Base-by-base conservation (phyloP, 305 asterid species). In the Vinca major region DNA sequence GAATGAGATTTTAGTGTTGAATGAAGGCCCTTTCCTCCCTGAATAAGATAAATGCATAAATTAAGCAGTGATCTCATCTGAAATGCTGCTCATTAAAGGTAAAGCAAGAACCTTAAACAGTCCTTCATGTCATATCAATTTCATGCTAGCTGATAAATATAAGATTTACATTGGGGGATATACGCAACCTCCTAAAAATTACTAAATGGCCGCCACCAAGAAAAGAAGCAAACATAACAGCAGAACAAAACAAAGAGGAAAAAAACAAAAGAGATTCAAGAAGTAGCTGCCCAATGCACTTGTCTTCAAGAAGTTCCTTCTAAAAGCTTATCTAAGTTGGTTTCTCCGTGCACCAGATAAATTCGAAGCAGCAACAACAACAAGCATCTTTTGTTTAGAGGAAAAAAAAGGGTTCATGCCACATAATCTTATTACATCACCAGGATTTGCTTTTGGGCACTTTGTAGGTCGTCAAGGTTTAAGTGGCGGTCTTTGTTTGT, bases 11-110 rank as follows among this genome's bases (percentile, higher is more conserved):
- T 85, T 63, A 93, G 89, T 63, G 96, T 91, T 62, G 86, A 64
- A 66, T 86, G 85, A 77, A 93, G 83, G 74, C 97, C 97, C 67
- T 75, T 76, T 71, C 97, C 99, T 70, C 90, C 96, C 99, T 93
- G 86, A 56, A 79, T 68, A 79, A 57, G 47, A 49, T 33, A 51
- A 36, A 65, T 26, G 4, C 7, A 10, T 20, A 64, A 19, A 64
- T 1, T 41, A 41, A 26, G 33, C 33, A 26, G 33, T 0, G 33
- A 26, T 26, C 33, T 26, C 33, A 26, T 26, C 33, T 26, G 33
- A 26, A 26, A 26, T 26, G 33, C 33, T 26, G 0, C 33, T 26
- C 33, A 26, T 26, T 41, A 41, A 41, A 4, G 8, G 5, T 41
- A 41, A 65, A 47, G 7, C 6, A 17, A 69, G 60, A 80, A 90